phyloP scores from a whole-genome alignment of 1,284 basidiomycete genomes.

The Mycosarcoma mackinlayi region DNA sequence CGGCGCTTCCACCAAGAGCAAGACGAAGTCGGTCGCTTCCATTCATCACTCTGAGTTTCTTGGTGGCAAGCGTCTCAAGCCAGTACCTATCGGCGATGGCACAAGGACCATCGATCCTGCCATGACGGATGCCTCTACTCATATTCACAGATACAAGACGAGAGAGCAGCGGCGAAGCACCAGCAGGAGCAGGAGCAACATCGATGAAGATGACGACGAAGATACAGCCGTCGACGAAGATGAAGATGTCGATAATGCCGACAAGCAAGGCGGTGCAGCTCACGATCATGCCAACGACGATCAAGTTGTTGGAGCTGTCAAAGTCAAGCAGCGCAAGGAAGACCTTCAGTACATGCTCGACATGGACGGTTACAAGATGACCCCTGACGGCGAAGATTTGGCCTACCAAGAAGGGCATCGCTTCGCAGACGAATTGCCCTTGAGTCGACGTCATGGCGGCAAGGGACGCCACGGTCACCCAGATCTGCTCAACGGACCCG shows the following conservation, averaged over 20 bases:
- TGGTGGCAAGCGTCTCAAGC: slow-evolving; percentile 29
- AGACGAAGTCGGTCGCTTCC: slow-evolving; percentile 30
- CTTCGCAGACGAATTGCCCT: slow-evolving; percentile 64
- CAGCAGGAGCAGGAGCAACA: neutral
- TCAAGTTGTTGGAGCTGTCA: slow-evolving; percentile 22
- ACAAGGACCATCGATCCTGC: slow-evolving; percentile 28
- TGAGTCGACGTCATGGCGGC: slow-evolving; percentile 61
- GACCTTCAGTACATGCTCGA: slow-evolving; percentile 62
- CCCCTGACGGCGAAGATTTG: slow-evolving; percentile 59
- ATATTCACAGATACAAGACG: slow-evolving; percentile 20
- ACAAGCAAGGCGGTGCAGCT: neutral
- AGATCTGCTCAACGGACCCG: slow-evolving; percentile 32
- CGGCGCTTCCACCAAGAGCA: slow-evolving; percentile 7
- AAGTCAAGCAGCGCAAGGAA: slow-evolving; percentile 38
- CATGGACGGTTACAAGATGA: slow-evolving; percentile 68
- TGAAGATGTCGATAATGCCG: slow-evolving; percentile 2
- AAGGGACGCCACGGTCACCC: slow-evolving; percentile 47
- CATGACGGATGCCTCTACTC: slow-evolving; percentile 37
- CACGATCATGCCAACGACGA: slow-evolving; percentile 16
- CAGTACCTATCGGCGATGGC: slow-evolving; percentile 28
- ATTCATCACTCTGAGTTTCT: slow-evolving; percentile 39
- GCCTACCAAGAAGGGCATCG: slow-evolving; percentile 59
- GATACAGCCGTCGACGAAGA: slow-evolving; percentile 27
- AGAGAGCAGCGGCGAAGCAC: slow-evolving; percentile 12
- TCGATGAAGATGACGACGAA: slow-evolving; percentile 8